A percentile compares a stretch with the other conserved stretches of the same genome.
Conservation (phyloP, 2,329 filamentous ascomycete genomes). For the Fusarium siculi region DNA sequence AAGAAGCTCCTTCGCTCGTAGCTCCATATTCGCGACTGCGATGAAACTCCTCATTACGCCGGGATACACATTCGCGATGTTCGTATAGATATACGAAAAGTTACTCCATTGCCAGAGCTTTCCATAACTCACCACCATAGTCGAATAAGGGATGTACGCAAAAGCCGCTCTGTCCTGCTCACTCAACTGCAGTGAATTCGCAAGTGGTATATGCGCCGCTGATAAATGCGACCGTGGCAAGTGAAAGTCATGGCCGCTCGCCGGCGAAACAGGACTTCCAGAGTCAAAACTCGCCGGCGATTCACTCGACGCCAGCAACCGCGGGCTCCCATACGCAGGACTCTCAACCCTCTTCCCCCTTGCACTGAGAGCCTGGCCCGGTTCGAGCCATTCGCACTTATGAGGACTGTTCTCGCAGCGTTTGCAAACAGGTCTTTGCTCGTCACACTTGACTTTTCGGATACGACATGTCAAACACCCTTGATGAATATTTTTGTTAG, state of each 20-base stretch:
- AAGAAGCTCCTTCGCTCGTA: conserved; percentile 24
- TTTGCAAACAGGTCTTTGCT: conserved; percentile 29
- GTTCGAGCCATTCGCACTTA: conserved; percentile 38
- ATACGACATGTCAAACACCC: conserved; percentile 40
- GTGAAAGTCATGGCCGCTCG: not conserved
- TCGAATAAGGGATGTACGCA: conserved; percentile 23
- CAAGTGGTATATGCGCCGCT: conserved; percentile 18
- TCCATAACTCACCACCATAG: conserved; percentile 34
- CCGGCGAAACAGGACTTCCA: not conserved
- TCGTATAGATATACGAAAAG: conserved; percentile 35
- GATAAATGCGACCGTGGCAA: conserved; percentile 5
- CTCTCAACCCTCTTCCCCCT: not conserved
- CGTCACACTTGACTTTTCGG: conserved; percentile 40
- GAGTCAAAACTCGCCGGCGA: not conserved
- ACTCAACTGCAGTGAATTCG: conserved; percentile 29
- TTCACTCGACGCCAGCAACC: not conserved
- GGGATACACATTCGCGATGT: conserved; percentile 33
- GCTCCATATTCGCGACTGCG: conserved; percentile 34
- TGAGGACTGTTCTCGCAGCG: conserved; percentile 31
- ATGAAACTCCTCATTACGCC: conserved; percentile 41
- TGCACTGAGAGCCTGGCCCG: conserved; percentile 12
- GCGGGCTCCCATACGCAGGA: not conserved
- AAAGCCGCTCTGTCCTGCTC: conserved; percentile 27
- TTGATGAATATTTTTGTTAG: not conserved
- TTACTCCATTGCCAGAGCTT: conserved; percentile 39